Evolutionary conservation across 176 grass and related monocot species (phyloP).

Genomic region (Oryza nivara): DNA sequence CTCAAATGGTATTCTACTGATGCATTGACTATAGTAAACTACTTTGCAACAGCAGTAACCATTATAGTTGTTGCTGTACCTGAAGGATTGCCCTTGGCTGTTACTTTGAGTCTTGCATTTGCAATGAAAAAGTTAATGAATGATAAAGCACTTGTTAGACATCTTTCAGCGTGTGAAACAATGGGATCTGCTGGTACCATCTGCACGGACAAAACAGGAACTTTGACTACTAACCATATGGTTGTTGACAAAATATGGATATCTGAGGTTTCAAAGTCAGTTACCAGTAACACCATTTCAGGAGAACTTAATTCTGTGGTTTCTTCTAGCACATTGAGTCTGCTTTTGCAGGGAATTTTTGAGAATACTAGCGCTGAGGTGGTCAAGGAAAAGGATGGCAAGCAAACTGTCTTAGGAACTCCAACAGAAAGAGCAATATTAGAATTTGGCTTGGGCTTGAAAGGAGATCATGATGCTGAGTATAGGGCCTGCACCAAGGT

Average conservation of each 20-base stretch:
- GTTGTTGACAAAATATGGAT: slow-evolving; percentile 93
- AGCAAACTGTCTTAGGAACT: slow-evolving; percentile 71
- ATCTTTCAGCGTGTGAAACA: slow-evolving; percentile 91
- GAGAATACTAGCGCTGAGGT: slow-evolving; percentile 87
- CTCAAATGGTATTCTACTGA: slow-evolving; percentile 79
- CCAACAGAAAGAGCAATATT: slow-evolving; percentile 90
- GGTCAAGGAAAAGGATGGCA: slow-evolving; percentile 81
- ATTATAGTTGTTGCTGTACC: slow-evolving; percentile 99
- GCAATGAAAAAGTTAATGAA: slow-evolving; percentile 99
- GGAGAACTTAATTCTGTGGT: slow-evolving; percentile 61
- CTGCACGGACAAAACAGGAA: slow-evolving; percentile 99
- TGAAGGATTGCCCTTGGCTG: slow-evolving; percentile 90
- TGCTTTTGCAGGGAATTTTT: slow-evolving; percentile 82
- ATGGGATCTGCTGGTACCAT: slow-evolving; percentile 93
- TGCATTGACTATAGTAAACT: slow-evolving; percentile 85
- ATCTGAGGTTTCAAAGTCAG: slow-evolving; percentile 64
- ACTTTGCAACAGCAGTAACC: slow-evolving; percentile 89
- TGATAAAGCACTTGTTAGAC: slow-evolving; percentile 90
- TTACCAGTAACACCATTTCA: slow-evolving; percentile 43
- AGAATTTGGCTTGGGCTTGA: slow-evolving; percentile 77
- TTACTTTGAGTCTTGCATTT: slow-evolving; percentile 97
- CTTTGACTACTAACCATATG: slow-evolving; percentile 97
- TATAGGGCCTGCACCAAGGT: slow-evolving; percentile 66
- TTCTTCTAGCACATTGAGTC: slow-evolving; percentile 50
- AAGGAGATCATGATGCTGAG: slow-evolving; percentile 50